These are phyloP conservation scores for Dryadomyces quercus-mongolicae DNA, from an alignment of 2,329 filamentous ascomycete genomes.

Conservation along the genomic window DNA sequence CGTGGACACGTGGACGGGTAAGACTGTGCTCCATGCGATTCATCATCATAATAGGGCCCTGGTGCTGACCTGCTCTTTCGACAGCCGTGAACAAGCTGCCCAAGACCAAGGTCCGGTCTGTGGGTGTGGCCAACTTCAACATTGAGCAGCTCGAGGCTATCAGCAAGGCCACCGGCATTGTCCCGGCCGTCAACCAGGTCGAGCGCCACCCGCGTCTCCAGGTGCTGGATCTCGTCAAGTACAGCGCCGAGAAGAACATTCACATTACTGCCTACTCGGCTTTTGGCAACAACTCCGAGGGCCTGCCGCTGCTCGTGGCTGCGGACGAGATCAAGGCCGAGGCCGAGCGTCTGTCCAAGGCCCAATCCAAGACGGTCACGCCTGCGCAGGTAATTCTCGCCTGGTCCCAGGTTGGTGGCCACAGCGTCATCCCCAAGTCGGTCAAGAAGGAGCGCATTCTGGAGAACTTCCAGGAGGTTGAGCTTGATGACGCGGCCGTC, in stretches of 20 bases:
- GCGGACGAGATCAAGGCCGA: constrained; percentile 42
- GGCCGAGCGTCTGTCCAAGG: constrained; percentile 25
- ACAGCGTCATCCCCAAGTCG: constrained; percentile 64
- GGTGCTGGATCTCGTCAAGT: constrained; percentile 45
- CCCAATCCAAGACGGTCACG: constrained; percentile 11
- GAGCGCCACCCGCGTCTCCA: constrained; percentile 56
- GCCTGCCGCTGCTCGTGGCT: constrained; percentile 42
- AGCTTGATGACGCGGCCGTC: constrained; percentile 47
- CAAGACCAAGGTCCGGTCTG: constrained; percentile 30
- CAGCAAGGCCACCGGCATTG: constrained; percentile 43
- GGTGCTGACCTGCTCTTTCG: constrained; percentile 16
- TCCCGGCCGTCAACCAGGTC: constrained; percentile 54
- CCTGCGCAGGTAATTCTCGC: constrained; percentile 8
- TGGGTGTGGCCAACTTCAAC: constrained; percentile 50
- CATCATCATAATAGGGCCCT: no score
- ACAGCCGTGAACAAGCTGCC: constrained; percentile 33
- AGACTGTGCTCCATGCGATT: no score
- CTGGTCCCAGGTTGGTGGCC: constrained; percentile 35
- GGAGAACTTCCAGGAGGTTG: constrained; percentile 56
- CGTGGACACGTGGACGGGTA: constrained; percentile 26
- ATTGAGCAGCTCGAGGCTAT: constrained; percentile 42
- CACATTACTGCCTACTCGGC: constrained; percentile 54
- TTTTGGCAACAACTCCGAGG: constrained; percentile 33
- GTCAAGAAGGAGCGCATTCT: constrained; percentile 56
- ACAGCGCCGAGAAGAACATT: constrained; percentile 50